These are phyloP conservation scores for Firmiana major DNA, from an alignment of 345 rosid genomes.

Conservation along the genomic window DNA sequence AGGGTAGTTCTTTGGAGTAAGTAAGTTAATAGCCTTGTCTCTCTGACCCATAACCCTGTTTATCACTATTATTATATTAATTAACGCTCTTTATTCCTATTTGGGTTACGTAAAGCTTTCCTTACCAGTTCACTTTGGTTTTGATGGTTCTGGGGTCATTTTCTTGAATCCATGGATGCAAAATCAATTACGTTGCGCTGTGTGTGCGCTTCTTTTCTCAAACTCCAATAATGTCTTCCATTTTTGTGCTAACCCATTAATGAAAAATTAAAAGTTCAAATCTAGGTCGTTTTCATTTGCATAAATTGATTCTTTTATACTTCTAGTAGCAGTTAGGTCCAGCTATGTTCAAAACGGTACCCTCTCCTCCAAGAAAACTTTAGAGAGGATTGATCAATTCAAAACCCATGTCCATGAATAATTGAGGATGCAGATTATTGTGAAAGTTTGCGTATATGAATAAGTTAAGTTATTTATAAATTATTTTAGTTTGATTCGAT, in stretches of 20 bases:
- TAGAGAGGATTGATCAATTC: neutral
- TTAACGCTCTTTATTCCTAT: neutral
- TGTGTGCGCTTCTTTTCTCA: neutral
- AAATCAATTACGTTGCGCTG: neutral
- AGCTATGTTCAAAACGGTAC: neutral
- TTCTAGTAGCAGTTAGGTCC: neutral
- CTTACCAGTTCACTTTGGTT: neutral
- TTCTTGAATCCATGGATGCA: neutral
- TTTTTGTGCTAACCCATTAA: neutral
- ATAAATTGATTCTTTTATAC: neutral
- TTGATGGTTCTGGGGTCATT: neutral
- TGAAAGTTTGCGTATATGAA: no score
- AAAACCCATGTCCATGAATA: neutral
- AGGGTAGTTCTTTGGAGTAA: neutral
- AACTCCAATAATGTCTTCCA: neutral
- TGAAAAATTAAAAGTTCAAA: neutral
- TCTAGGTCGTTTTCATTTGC: neutral
- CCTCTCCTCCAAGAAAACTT: neutral
- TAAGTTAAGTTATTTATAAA: no score
- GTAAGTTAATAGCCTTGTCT: neutral
- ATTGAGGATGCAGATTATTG: neutral
- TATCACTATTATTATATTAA: neutral
- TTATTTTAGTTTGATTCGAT: no score
- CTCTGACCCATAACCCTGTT: no score
- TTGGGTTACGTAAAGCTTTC: neutral